Evolutionary conservation across 176 grass and related monocot species (phyloP).

Genomic region (Panicum miliaceum): DNA sequence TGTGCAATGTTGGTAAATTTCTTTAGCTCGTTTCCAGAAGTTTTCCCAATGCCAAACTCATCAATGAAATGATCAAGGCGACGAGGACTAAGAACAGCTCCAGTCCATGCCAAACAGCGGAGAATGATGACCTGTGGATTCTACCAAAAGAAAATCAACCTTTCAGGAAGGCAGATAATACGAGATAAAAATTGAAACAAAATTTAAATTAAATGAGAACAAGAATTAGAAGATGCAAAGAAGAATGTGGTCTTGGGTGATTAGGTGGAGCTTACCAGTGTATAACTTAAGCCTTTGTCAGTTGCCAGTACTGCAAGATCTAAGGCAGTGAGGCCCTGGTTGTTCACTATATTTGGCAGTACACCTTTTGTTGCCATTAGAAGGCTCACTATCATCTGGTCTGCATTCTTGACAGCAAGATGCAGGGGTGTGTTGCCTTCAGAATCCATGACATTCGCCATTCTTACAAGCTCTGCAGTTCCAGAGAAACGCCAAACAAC

Average conservation of each 20-base stretch:
- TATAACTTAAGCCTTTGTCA: conserved; percentile 56
- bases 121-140: conserved; percentile 73
- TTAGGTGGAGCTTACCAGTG: conserved; percentile 49
- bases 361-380: conserved; percentile 52
- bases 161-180: conserved; percentile 48
- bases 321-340: conserved; percentile 59
- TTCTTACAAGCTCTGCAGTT: conserved; percentile 51
- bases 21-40: conserved; percentile 53
- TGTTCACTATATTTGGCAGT: conserved; percentile 66
- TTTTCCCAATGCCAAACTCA: conserved; percentile 49
- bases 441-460: conserved; percentile 72
- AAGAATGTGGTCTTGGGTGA: conserved; percentile 1
- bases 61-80: conserved; percentile 60
- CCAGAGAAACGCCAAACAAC: conserved; percentile 51
- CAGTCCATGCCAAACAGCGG: conserved; percentile 63
- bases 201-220: neutral
- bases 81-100: conserved; percentile 61
- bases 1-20: conserved; percentile 60
- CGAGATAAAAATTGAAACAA: conserved; percentile 5
- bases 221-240: conserved; percentile 32
- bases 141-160: conserved; percentile 59
- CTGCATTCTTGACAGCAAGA: conserved; percentile 50
- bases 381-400: conserved; percentile 62
- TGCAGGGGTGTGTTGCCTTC: conserved; percentile 82
- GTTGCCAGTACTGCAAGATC: conserved; percentile 67